Conservation (phyloP, 495 filamentous ascomycete genomes). For the Podospora anserina region DNA sequence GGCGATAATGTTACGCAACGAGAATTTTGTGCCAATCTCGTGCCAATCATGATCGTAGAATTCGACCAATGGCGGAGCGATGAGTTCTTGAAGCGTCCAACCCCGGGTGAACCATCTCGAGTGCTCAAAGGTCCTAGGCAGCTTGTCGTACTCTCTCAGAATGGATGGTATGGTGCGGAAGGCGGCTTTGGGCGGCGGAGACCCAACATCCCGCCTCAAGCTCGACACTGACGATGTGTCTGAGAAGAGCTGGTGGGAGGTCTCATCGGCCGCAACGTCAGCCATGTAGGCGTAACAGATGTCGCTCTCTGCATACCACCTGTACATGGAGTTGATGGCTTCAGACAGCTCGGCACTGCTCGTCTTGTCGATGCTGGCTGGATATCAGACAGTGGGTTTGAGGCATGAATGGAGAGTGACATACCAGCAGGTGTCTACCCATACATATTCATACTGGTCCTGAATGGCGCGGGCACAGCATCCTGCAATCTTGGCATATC, state of each 20-base stretch:
- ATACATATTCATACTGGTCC: conserved; percentile 11
- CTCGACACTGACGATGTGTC: not conserved
- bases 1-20: conserved; percentile 18
- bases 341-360: conserved; percentile 14
- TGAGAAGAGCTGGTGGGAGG: not conserved
- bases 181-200: not conserved
- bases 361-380: conserved; percentile 10
- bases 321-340: conserved; percentile 15
- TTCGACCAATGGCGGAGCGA: conserved; percentile 35
- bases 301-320: conserved; percentile 9
- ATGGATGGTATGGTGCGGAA: conserved; percentile 9
- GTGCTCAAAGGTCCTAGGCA: conserved; percentile 26
- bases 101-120: conserved; percentile 45
- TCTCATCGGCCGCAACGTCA: conserved; percentile 4
- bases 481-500: conserved; percentile 16
- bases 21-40: conserved; percentile 28
- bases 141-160: conserved; percentile 26
- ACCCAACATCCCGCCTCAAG: not conserved
- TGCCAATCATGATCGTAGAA: conserved; percentile 25
- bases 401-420: not conserved
- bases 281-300: conserved; percentile 15
- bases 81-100: conserved; percentile 47
- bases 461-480: conserved; percentile 15
- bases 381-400: not conserved
- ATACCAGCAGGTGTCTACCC: conserved; percentile 20